Evolutionary conservation across 192 early-diverging fungal genomes (phyloP).

Genomic region (Paraglomus occultum): DNA sequence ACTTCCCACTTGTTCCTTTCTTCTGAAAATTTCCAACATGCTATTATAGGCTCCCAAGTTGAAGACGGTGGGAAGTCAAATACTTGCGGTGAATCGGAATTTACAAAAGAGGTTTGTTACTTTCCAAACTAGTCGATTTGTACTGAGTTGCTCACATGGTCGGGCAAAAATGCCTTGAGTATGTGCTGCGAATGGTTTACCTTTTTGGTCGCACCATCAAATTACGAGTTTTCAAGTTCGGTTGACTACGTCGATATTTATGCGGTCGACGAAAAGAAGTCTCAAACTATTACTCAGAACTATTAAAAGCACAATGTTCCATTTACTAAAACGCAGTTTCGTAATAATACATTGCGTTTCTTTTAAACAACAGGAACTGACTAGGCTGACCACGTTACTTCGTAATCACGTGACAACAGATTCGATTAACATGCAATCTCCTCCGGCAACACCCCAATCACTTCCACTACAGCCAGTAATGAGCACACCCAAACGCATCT

Average conservation of each 20-base stretch:
- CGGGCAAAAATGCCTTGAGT: no score
- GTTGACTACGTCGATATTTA: no score
- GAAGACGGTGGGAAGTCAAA: no score
- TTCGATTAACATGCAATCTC: constrained; percentile 23
- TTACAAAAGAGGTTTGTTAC: constrained; percentile 8
- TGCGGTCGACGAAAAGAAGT: no score
- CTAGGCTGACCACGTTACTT: constrained; percentile 4
- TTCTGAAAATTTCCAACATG: no score
- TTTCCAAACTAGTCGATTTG: neutral
- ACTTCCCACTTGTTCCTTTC: no score
- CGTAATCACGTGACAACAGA: neutral
- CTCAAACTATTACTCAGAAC: neutral
- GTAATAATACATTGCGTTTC: neutral
- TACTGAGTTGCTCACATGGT: no score
- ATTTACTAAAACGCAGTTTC: neutral
- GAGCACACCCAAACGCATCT: constrained; percentile 37
- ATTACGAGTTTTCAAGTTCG: no score
- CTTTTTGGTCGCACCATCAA: no score
- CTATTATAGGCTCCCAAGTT: no score
- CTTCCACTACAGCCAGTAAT: neutral
- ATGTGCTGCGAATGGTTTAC: no score
- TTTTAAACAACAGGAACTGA: constrained; percentile 18
- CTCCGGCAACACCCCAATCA: constrained; percentile 8
- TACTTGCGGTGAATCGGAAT: constrained; percentile 22
- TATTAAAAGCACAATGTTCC: neutral